Conservation (phyloP, 169 alveolate species). For the Cryptosporidium baileyi region DNA sequence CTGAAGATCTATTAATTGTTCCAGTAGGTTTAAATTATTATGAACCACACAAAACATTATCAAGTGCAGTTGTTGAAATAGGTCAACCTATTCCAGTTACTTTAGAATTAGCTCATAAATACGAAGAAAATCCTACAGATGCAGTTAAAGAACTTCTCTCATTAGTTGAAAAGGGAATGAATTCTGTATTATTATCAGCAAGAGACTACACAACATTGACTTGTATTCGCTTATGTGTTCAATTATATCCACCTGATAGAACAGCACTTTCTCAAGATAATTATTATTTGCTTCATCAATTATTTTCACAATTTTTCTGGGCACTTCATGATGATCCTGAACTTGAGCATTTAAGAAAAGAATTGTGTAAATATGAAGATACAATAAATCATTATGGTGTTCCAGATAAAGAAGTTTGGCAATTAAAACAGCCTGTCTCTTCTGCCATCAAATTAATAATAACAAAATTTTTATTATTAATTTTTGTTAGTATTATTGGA, state of each 20-base stretch:
- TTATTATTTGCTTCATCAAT: conserved; percentile 80
- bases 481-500: conserved; percentile 73
- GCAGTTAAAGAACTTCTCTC: conserved; percentile 37
- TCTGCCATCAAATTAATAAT: conserved; percentile 7
- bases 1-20: conserved; percentile 86
- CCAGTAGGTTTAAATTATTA: conserved; percentile 88
- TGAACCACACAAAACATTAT: conserved; percentile 83
- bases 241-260: conserved; percentile 87
- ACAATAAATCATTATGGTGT: conserved; percentile 78
- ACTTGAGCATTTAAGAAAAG: conserved; percentile 77
- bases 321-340: conserved; percentile 78
- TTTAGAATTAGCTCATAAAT: conserved; percentile 32
- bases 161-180: conserved; percentile 65
- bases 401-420: conserved; percentile 89
- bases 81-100: conserved; percentile 84
- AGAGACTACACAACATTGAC: conserved; percentile 58
- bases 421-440: conserved; percentile 83
- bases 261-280: conserved; percentile 82
- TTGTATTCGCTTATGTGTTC: conserved; percentile 61
- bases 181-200: conserved; percentile 67
- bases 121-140: conserved; percentile 42
- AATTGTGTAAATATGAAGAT: conserved; percentile 80
- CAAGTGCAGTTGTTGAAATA: conserved; percentile 83
- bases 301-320: conserved; percentile 83
- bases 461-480: conserved; percentile 35